phyloP scores from a whole-genome alignment of 2,329 filamentous ascomycete genomes.

The Chalaropsis ovoidea region DNA sequence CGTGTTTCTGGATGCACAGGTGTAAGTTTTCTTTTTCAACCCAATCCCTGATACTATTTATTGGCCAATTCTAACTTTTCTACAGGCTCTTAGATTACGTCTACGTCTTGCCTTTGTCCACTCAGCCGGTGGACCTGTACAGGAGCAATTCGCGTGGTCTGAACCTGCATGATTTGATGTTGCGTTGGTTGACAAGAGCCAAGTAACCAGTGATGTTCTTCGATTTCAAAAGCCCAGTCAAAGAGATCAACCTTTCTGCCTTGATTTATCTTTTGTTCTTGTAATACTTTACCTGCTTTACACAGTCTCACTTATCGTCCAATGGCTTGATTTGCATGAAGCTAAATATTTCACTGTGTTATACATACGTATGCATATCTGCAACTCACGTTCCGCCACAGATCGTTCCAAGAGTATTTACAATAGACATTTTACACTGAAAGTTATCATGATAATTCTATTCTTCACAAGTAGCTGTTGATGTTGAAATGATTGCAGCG shows the following conservation, averaged over 20 bases:
- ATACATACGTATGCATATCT: background rate
- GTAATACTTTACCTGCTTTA: background rate
- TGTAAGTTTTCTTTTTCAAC: slow-evolving; percentile 50
- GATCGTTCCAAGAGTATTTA: no score
- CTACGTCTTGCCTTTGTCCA: slow-evolving; percentile 74
- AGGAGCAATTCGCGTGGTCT: slow-evolving; percentile 94
- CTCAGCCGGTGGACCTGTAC: slow-evolving; percentile 57
- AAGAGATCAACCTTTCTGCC: background rate
- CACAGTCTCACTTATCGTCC: background rate
- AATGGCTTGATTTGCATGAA: background rate
- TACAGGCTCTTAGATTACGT: slow-evolving; percentile 70
- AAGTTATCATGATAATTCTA: no score
- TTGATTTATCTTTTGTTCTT: background rate
- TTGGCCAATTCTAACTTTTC: slow-evolving; percentile 23
- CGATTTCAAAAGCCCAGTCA: background rate
- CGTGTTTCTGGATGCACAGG: slow-evolving; percentile 74
- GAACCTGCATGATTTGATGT: slow-evolving; percentile 49
- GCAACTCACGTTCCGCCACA: background rate
- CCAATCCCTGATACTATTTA: background rate
- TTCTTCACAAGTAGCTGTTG: background rate
- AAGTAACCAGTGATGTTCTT: background rate
- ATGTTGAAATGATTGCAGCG: background rate
- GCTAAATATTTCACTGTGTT: background rate
- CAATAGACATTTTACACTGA: no score
- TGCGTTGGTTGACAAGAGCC: background rate